Evolutionary conservation across 106 monocot species (phyloP).

Genomic region (Platanthera guangdongensis): DNA sequence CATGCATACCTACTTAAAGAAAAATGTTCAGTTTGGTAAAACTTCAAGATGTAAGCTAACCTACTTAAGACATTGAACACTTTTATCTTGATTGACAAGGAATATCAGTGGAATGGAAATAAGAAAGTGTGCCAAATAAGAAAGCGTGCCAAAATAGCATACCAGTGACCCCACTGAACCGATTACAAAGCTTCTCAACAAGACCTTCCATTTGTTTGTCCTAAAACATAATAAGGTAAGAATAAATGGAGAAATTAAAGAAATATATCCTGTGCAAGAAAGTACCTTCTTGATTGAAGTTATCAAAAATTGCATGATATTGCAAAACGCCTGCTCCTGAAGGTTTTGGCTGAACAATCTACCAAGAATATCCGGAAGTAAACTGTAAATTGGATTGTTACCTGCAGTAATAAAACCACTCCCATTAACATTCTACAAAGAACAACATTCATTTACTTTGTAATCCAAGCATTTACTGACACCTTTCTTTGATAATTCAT

Average conservation of each 20-base stretch:
- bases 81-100: neutral
- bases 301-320: slow-evolving; percentile 92
- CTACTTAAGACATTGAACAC: neutral
- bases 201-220: slow-evolving; percentile 99
- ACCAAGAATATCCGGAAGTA: slow-evolving; percentile 90
- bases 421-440: neutral
- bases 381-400: slow-evolving; percentile 91
- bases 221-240: slow-evolving; percentile 25
- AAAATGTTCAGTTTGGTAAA: neutral
- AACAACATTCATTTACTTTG: neutral
- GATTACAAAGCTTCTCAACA: slow-evolving; percentile 96
- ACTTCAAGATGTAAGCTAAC: neutral
- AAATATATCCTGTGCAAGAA: neutral
- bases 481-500: slow-evolving; percentile 99
- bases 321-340: slow-evolving; percentile 65
- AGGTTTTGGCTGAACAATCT: slow-evolving; percentile 78
- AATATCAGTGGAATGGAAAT: neutral
- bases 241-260: neutral
- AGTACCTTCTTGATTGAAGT: slow-evolving; percentile 85
- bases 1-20: neutral
- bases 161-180: slow-evolving; percentile 83
- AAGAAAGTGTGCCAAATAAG: neutral
- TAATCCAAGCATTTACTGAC: neutral
- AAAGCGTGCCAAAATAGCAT: slow-evolving; percentile 11
- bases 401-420: slow-evolving; percentile 35